Conservation (phyloP, 2,329 filamentous ascomycete species). For the Colletotrichum cordylinicola region DNA sequence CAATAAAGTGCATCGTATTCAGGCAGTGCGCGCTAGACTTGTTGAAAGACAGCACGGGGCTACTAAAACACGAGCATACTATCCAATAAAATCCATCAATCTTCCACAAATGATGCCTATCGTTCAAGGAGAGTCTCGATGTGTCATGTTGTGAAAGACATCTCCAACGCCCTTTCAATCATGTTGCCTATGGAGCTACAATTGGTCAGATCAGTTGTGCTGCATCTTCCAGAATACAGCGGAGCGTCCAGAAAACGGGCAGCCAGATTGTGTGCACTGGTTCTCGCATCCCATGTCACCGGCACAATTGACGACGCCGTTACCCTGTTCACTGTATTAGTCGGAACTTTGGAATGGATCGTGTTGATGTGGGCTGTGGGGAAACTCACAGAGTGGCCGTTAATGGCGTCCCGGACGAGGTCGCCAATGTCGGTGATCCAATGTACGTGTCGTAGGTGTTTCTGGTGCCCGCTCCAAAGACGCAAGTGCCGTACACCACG, state of each 20-base stretch:
- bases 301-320: background rate
- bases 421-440: background rate
- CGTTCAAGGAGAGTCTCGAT: background rate
- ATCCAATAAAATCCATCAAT: background rate
- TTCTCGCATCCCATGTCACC: background rate
- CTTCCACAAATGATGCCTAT: background rate
- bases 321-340: background rate
- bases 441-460: background rate
- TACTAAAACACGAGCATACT: background rate
- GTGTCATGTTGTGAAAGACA: background rate
- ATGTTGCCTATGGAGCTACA: background rate
- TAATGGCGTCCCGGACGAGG: background rate
- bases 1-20: background rate
- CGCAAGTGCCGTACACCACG: background rate
- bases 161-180: background rate
- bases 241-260: background rate
- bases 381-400: background rate
- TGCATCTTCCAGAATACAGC: background rate
- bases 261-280: background rate
- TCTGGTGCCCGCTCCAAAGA: background rate
- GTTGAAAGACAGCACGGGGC: background rate
- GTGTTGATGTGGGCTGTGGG: background rate
- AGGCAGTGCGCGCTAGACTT: background rate
- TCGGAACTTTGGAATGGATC: background rate
- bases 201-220: background rate